Conservation (phyloP, 2,329 filamentous ascomycete genomes). For the Lizonia empirigonia region DNA sequence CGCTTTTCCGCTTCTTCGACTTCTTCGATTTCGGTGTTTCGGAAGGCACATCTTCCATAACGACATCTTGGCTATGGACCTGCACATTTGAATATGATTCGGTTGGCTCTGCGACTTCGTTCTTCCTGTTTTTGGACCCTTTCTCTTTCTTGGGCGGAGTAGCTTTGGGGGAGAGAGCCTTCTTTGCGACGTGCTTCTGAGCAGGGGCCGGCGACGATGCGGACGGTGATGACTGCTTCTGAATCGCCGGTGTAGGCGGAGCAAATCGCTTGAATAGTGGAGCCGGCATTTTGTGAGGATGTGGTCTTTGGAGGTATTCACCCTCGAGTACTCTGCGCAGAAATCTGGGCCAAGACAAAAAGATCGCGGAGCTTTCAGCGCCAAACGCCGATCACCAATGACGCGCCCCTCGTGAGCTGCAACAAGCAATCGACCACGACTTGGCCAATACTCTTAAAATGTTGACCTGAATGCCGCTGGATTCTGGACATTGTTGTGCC, state of each 20-base stretch:
- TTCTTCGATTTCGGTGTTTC: conserved; percentile 30
- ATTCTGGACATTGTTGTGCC: too few species aligned
- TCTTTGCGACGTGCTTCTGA: background rate
- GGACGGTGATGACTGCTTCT: conserved; percentile 11
- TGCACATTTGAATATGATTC: background rate
- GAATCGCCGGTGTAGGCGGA: conserved; percentile 43
- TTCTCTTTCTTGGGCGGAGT: conserved; percentile 21
- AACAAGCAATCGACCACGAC: conserved; percentile 6
- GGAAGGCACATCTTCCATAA: conserved; percentile 10
- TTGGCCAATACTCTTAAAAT: too few species aligned
- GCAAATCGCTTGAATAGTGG: conserved; percentile 56
- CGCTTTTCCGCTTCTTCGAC: conserved; percentile 45
- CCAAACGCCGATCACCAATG: conserved; percentile 34
- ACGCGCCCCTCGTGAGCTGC: conserved; percentile 14
- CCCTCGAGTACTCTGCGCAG: background rate
- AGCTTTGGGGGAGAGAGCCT: background rate
- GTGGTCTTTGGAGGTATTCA: background rate
- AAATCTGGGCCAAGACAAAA: conserved; percentile 16
- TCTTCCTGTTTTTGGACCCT: conserved; percentile 33
- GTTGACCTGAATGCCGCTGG: too few species aligned
- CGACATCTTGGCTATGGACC: conserved; percentile 1
- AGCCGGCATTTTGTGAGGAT: conserved; percentile 49
- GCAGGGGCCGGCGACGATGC: background rate
- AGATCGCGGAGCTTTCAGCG: conserved; percentile 15
- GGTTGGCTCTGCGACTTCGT: background rate